Percentiles rank a stretch among this genome's conserved stretches.
Conservation (phyloP, 441 rosid genomes). For the Adansonia rubrostipa region DNA sequence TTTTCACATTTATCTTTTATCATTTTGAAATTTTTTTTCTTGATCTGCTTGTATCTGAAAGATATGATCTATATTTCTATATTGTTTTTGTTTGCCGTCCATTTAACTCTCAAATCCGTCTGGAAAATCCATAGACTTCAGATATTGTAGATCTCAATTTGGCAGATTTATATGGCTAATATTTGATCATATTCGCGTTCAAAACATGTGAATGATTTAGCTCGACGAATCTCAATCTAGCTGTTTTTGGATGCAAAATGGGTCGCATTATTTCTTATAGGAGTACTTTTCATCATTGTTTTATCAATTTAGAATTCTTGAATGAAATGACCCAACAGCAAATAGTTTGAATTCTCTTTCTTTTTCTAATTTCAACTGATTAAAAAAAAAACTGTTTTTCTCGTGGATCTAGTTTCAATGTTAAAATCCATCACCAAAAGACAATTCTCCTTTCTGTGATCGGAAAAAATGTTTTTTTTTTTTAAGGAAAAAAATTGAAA, state of each 20-base stretch:
- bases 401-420: not conserved
- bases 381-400: not conserved
- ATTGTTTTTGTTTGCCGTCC: not conserved
- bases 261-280: not conserved
- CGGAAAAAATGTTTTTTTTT: not conserved
- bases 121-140: not conserved
- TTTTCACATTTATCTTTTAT: not conserved
- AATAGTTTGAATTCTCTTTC: not conserved
- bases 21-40: not conserved
- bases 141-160: not conserved
- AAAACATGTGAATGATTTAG: not conserved
- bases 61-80: conserved; percentile 2
- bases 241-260: not conserved
- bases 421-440: not conserved
- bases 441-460: not conserved
- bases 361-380: not conserved
- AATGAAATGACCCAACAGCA: not conserved
- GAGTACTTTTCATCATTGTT: not conserved
- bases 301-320: not conserved
- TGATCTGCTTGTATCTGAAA: conserved; percentile 4
- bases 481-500: not conserved
- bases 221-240: not conserved
- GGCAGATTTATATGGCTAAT: not conserved
- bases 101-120: not conserved
- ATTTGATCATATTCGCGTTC: not conserved